These are phyloP conservation scores for Trametopsis cervina DNA, from an alignment of 768 basidiomycete species.

Conservation along the genomic window DNA sequence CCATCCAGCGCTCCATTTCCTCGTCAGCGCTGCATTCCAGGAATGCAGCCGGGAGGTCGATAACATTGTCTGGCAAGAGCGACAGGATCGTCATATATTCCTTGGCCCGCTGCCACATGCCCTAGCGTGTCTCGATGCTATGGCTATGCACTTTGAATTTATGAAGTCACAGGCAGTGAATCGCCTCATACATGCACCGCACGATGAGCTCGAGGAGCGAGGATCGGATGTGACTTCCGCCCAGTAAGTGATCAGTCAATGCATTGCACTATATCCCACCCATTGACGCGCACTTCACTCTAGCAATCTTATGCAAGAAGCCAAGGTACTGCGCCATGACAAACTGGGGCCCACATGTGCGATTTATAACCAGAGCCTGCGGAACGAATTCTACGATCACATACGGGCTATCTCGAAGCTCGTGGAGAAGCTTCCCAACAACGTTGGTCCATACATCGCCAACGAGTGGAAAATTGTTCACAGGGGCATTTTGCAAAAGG, in stretches of 20 bases:
- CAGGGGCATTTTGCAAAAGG: background rate
- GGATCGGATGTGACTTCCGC: slow-evolving; percentile 15
- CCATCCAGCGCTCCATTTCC: background rate
- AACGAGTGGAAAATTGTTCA: background rate
- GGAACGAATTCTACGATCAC: background rate
- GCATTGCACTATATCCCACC: background rate
- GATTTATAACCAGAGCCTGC: background rate
- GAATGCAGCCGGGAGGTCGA: background rate
- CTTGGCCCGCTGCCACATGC: slow-evolving; percentile 32
- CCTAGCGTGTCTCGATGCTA: slow-evolving; percentile 34
- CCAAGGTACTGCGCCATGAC: background rate
- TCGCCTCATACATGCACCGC: slow-evolving; percentile 20
- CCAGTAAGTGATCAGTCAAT: slow-evolving; percentile 27
- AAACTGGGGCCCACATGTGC: background rate
- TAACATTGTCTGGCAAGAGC: background rate
- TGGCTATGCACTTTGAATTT: slow-evolving; percentile 16
- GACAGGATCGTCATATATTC: slow-evolving; percentile 17
- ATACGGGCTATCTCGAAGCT: background rate
- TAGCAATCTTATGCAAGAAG: background rate
- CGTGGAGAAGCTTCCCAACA: background rate
- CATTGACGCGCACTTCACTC: background rate
- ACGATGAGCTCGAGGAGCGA: slow-evolving; percentile 29
- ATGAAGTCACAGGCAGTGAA: slow-evolving; percentile 26
- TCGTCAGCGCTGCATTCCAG: background rate
- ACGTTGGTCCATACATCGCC: background rate